Evolutionary conservation across 331 rosid species (phyloP).

Genomic region (Rhamnella rubrinervis): DNA sequence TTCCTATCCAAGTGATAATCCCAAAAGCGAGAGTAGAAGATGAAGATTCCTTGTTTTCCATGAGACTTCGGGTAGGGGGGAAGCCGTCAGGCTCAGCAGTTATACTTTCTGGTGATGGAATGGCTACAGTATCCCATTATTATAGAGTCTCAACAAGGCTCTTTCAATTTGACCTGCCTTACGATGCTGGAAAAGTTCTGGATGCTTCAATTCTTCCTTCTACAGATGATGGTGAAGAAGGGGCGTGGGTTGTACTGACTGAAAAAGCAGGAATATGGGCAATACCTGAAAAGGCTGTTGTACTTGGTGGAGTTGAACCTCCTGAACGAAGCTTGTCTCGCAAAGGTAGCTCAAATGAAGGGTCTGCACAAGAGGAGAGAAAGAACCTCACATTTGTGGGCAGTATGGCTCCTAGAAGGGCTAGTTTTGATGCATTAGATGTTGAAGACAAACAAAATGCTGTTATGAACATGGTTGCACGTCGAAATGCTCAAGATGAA

Average conservation of each 20-base stretch:
- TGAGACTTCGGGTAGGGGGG: constrained; percentile 89
- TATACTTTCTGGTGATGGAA: constrained; percentile 91
- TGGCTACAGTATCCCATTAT: constrained; percentile 88
- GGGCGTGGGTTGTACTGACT: constrained; percentile 92
- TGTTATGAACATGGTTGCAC: constrained; percentile 50
- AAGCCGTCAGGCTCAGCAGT: constrained; percentile 81
- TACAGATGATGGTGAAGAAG: constrained; percentile 77
- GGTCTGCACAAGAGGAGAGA: constrained; percentile 80
- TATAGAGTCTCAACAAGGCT: constrained; percentile 63
- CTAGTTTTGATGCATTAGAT: constrained; percentile 78
- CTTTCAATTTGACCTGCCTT: constrained; percentile 91
- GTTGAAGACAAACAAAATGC: constrained; percentile 68
- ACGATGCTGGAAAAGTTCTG: constrained; percentile 94
- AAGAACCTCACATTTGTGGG: constrained; percentile 65
- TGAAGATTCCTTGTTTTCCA: constrained; percentile 79
- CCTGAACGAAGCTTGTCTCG: constrained; percentile 97
- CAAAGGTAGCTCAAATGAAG: constrained; percentile 92
- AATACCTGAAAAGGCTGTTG: constrained; percentile 93
- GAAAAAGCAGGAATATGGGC: constrained; percentile 99
- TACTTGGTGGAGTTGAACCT: constrained; percentile 95
- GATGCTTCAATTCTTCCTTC: constrained; percentile 94
- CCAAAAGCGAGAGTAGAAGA: constrained; percentile 94
- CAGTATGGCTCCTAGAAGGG: constrained; percentile 68
- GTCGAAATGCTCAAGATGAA: constrained; percentile 80
- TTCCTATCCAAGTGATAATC: constrained; percentile 85